Evolutionary conservation across 495 filamentous ascomycete species (phyloP), one percentile per base, ranked within the genome.

Genomic region (Aspergillus leporis): DNA sequence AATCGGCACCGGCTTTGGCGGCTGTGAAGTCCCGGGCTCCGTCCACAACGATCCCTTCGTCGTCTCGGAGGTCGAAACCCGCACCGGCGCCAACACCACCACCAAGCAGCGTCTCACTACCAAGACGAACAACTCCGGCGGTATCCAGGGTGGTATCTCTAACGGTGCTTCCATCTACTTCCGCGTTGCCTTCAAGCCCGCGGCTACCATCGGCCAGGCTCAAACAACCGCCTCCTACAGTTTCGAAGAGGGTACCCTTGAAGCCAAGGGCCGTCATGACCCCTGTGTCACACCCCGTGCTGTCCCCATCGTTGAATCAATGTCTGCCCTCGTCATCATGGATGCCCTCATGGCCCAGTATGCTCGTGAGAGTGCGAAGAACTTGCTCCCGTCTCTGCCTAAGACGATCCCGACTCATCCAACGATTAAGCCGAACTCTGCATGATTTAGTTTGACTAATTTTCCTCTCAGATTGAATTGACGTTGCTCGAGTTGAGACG

Each of bases 81-180:
- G 68, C 36, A 47, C 63, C 1, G 67, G 66, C 60, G 19, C 28
- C 50, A 43, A 52, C 28, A 65, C 71, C 59, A 66, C 71, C 4
- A 81, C 79, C 3, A 80, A 71, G 59, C 78, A 78, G 41, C 73
- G 78, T 22, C 82, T 98, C 38, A 92, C 86, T 19, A 98, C 95
- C 40, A 89, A 87, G 74, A 97, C 95, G 34, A 98, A 98, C 80
- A 94, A 96, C 81, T 94, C 90, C 3, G 95, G 94, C 22, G 94
- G 94, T 63, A 90, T 98, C 64, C 94, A 98, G 77, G 94, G 94
- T 41, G 94, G 94, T 58, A 98, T 98, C 72, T 89, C 89, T 52
- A 98, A 98, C 73, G 94, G 95, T 51, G 90, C 91, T 21, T 88
- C 85, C 30, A 91, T 98, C 75, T 98, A 93, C 81, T 98, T 98